A percentile compares a stretch with the other conserved stretches of the same genome.
Evolutionary conservation across 352 stramenopile genomes (phyloP).

Genomic region (Phytophthora pseudosyringae): DNA sequence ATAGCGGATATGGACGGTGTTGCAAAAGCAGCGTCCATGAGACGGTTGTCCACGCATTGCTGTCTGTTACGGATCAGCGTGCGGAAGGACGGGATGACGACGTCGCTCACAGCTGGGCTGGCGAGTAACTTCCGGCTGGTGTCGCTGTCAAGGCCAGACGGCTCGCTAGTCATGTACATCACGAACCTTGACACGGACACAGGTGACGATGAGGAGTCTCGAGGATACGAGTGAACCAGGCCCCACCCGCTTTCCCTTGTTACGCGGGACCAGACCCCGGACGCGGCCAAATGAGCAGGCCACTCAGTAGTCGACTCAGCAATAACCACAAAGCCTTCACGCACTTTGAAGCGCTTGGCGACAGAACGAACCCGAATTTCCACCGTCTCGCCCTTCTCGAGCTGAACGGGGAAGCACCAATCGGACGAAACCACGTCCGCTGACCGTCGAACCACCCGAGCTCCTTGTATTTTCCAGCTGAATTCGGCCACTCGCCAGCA

Average conservation of each 20-base stretch:
- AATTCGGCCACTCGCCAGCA: conserved; percentile 23
- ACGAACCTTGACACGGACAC: conserved; percentile 24
- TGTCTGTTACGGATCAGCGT: conserved; percentile 29
- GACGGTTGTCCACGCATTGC: conserved; percentile 30
- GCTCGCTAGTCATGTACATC: conserved; percentile 20
- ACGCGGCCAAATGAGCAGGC: conserved; percentile 26
- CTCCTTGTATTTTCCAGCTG: conserved; percentile 14
- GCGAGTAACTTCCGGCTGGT: conserved; percentile 19
- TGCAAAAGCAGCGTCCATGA: conserved; percentile 23
- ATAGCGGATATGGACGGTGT: conserved; percentile 5
- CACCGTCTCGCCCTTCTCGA: conserved; percentile 25
- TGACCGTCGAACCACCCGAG: conserved; percentile 14
- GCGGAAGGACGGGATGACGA: conserved; percentile 30
- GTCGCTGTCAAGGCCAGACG: conserved; percentile 20
- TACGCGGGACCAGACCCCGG: conserved; percentile 23
- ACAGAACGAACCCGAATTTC: conserved; percentile 26
- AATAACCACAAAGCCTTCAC: conserved; percentile 23
- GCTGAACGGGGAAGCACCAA: conserved; percentile 22
- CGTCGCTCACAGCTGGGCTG: conserved; percentile 27
- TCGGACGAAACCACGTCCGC: conserved; percentile 23
- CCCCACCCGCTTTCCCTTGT: conserved; percentile 29
- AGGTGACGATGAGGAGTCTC: conserved; percentile 8
- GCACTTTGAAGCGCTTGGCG: conserved; percentile 25
- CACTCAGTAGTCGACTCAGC: conserved; percentile 32
- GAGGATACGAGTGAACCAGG: conserved; percentile 22